These are phyloP conservation scores for Spergularia azorica DNA, from an alignment of 179 eudicot genomes.

Conservation along the genomic window DNA sequence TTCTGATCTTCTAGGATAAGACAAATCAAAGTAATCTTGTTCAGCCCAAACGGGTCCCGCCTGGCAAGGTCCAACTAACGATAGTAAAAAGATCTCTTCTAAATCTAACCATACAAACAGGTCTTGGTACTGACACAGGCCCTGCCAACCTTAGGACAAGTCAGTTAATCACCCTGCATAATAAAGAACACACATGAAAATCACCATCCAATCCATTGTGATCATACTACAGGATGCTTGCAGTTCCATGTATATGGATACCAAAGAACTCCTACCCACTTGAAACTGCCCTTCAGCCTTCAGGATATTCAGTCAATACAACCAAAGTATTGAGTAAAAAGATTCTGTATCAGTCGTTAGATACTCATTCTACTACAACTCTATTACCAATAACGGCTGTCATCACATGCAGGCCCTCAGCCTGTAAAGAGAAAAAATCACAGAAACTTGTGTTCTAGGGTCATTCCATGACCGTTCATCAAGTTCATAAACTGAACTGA, in stretches of 20 bases:
- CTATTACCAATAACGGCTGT: not conserved
- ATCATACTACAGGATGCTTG: not conserved
- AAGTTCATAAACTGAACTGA: not conserved
- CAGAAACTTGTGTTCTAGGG: not conserved
- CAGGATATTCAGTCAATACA: not conserved
- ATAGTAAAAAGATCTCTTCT: no score
- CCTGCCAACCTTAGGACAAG: not conserved
- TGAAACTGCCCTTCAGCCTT: not conserved
- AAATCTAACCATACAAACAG: not conserved
- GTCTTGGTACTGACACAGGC: not conserved
- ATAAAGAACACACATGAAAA: not conserved
- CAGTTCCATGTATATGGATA: slow-evolving; percentile 5
- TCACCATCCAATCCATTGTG: slow-evolving; percentile 10
- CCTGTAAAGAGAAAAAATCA: not conserved
- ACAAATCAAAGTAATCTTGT: not conserved
- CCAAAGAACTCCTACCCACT: not conserved
- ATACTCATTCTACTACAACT: not conserved
- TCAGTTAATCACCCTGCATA: not conserved
- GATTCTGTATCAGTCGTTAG: not conserved
- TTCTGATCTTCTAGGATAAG: not conserved
- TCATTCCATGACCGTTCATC: slow-evolving; percentile 7
- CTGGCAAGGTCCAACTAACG: no score
- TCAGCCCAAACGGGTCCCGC: not conserved
- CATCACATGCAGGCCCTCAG: slow-evolving; percentile 10
- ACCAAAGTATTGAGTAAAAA: not conserved